phyloP scores from a whole-genome alignment of 23 red algal genomes.

The Cyanidium caldarium region DNA sequence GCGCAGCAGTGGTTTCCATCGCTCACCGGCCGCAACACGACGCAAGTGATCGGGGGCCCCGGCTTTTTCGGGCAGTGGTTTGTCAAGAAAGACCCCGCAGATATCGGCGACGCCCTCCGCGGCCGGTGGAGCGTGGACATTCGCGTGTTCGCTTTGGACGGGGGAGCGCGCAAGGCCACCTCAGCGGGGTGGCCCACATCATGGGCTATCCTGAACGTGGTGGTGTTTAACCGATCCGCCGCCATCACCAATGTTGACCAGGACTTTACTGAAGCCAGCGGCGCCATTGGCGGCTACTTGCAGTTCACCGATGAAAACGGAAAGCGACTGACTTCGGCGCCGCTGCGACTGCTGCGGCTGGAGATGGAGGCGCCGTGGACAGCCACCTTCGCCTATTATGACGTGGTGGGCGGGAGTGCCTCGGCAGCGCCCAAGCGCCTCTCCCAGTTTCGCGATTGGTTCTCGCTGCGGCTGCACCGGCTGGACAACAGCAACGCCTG shows the following conservation, averaged over 20 bases:
- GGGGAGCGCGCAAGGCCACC: too few relatives aligned
- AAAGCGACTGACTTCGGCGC: not conserved
- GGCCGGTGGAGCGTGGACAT: not conserved
- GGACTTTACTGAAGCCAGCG: too few relatives aligned
- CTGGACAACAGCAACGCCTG: not conserved
- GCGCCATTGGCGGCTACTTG: not conserved
- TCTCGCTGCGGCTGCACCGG: not conserved
- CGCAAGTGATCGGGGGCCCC: not conserved
- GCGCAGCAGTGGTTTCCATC: too few relatives aligned
- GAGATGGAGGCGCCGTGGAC: not conserved
- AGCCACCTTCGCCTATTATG: not conserved
- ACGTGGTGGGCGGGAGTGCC: not conserved
- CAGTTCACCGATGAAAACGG: not conserved
- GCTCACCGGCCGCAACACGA: too few relatives aligned
- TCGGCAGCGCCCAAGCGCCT: not conserved
- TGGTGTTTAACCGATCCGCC: too few relatives aligned
- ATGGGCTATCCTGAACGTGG: too few relatives aligned
- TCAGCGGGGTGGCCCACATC: too few relatives aligned
- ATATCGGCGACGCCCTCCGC: not conserved
- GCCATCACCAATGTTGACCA: too few relatives aligned
- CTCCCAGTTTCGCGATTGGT: not conserved
- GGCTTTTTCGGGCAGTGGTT: not conserved
- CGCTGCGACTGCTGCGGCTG: not conserved
- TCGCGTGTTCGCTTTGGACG: not conserved
- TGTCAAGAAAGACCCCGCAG: not conserved